These are phyloP conservation scores for Globisporangium takayamanum DNA, from an alignment of 352 stramenopile species.

Conservation along the genomic window DNA sequence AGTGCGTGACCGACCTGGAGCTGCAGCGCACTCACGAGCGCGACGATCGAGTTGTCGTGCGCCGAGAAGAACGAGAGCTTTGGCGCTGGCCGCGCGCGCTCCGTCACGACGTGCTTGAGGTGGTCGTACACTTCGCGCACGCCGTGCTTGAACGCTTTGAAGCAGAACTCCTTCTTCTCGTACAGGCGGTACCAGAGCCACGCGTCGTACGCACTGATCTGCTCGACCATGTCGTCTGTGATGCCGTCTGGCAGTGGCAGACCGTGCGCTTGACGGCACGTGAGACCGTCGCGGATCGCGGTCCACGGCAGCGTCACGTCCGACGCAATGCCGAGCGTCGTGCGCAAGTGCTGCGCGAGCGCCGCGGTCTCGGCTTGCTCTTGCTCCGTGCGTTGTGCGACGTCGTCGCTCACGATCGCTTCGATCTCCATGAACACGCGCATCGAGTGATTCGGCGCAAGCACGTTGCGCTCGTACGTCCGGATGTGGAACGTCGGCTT, in stretches of 20 bases:
- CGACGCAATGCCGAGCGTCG: constrained; percentile 36
- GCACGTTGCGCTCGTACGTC: constrained; percentile 58
- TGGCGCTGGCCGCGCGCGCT: constrained; percentile 6
- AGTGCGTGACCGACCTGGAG: constrained; percentile 49
- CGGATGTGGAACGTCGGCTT: constrained; percentile 46
- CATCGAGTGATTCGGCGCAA: constrained; percentile 52
- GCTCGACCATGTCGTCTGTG: constrained; percentile 44
- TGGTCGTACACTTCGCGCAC: constrained; percentile 52
- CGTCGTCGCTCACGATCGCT: constrained; percentile 49
- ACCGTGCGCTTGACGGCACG: constrained; percentile 51
- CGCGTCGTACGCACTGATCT: constrained; percentile 61
- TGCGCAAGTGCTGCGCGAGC: constrained; percentile 27
- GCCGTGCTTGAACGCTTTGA: constrained; percentile 52
- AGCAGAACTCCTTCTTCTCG: constrained; percentile 49
- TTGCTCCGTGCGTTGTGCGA: constrained; percentile 18
- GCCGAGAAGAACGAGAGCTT: constrained; percentile 81
- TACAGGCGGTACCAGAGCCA: constrained; percentile 83
- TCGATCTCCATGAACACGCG: constrained; percentile 74
- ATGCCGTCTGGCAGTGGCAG: constrained; percentile 65
- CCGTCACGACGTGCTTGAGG: constrained; percentile 34
- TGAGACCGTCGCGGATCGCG: constrained; percentile 58
- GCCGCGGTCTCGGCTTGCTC: constrained; percentile 31
- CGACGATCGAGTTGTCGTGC: constrained; percentile 83
- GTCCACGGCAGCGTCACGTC: constrained; percentile 64
- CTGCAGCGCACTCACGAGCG: constrained; percentile 59